A percentile compares a stretch with the other conserved stretches of the same genome.
Evolutionary conservation across 768 basidiomycete species (phyloP).

Genomic region (Leccinum rimulosum): DNA sequence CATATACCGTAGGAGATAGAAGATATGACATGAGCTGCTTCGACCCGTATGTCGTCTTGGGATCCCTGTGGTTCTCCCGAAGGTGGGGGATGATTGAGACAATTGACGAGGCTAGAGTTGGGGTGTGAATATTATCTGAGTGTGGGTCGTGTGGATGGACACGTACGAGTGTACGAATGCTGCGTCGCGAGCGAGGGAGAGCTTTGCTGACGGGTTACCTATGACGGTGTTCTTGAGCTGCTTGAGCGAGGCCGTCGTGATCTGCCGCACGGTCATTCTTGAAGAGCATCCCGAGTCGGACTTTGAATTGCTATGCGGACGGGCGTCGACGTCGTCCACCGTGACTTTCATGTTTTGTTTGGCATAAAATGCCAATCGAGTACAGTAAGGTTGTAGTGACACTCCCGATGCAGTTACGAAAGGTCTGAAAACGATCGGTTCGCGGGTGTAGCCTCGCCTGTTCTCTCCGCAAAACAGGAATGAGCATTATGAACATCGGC

Average conservation of each 20-base stretch:
- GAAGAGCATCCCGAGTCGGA: too few species aligned
- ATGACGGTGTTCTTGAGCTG: slow-evolving; percentile 73
- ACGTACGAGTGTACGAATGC: slow-evolving; percentile 55
- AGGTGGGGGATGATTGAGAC: slow-evolving; percentile 44
- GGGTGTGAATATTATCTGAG: background rate
- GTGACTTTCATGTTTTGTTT: too few species aligned
- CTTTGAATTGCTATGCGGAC: too few species aligned
- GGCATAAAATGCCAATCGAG: too few species aligned
- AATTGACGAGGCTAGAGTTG: slow-evolving; percentile 56
- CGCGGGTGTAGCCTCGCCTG: too few species aligned
- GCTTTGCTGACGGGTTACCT: slow-evolving; percentile 75
- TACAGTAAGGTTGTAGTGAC: too few species aligned
- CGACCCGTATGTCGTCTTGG: slow-evolving; percentile 56
- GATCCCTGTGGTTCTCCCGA: slow-evolving; percentile 35
- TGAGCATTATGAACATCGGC: too few species aligned
- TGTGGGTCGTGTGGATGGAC: background rate
- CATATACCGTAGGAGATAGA: slow-evolving; percentile 65
- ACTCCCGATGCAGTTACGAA: too few species aligned
- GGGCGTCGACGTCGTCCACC: too few species aligned
- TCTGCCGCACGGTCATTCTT: slow-evolving; percentile 31
- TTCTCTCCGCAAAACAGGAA: too few species aligned
- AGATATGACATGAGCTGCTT: slow-evolving; percentile 72
- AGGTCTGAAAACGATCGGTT: too few species aligned
- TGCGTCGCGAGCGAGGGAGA: slow-evolving; percentile 53
- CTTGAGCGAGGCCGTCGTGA: slow-evolving; percentile 46